Conservation (phyloP, 768 basidiomycete species). For the Lactifluus pinguis region DNA sequence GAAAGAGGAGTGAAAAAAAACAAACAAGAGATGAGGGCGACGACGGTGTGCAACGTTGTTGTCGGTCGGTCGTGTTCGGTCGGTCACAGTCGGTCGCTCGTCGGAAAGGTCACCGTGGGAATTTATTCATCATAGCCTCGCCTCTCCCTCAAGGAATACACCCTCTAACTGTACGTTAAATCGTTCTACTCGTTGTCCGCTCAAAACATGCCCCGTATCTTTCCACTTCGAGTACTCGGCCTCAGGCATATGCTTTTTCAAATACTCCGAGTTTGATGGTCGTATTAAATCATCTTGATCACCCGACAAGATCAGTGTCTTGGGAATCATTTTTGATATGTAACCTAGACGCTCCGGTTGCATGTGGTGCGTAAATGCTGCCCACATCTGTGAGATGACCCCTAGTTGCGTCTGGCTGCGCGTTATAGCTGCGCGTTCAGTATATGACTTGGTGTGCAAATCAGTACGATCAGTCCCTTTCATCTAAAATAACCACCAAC, state of each 20-base stretch:
- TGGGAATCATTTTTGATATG: constrained; percentile 47
- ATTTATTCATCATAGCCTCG: not conserved
- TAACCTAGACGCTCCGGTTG: constrained; percentile 23
- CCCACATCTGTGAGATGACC: constrained; percentile 62
- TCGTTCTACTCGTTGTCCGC: constrained; percentile 37
- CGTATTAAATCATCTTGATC: constrained; percentile 54
- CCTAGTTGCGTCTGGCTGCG: constrained; percentile 54
- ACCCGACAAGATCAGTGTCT: constrained; percentile 59
- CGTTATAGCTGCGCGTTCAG: constrained; percentile 40
- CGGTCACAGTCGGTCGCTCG: not conserved
- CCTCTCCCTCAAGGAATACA: constrained; percentile 33
- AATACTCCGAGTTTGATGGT: constrained; percentile 38
- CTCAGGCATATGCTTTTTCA: constrained; percentile 50
- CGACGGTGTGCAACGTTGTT: constrained; percentile 14
- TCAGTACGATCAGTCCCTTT: not conserved
- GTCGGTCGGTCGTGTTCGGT: not conserved
- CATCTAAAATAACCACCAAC: constrained; percentile 27
- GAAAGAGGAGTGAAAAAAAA: not conserved
- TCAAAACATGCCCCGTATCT: constrained; percentile 55
- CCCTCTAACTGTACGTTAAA: constrained; percentile 52
- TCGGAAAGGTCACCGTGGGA: constrained; percentile 13
- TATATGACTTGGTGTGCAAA: constrained; percentile 31
- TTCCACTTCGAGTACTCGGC: constrained; percentile 49
- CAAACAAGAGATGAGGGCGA: not conserved
- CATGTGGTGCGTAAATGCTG: constrained; percentile 56